These are phyloP conservation scores for Sclerotinia minor DNA, from an alignment of 2,329 filamentous ascomycete species.

Conservation along the genomic window DNA sequence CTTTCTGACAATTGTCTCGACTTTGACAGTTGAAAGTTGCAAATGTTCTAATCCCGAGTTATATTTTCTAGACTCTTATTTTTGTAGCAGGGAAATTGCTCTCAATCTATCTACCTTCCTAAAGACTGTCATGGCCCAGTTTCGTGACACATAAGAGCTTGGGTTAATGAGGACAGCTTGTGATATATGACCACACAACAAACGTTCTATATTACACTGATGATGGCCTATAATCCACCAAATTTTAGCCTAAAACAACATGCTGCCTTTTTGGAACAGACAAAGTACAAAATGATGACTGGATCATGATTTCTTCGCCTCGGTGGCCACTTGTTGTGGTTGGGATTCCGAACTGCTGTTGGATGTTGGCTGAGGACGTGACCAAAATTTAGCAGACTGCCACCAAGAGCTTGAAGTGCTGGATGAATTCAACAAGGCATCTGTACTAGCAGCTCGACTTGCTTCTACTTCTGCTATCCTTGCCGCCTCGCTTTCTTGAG, in stretches of 20 bases:
- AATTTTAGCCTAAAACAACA: background rate
- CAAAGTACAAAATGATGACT: background rate
- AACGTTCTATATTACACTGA: conserved; percentile 8
- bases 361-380: conserved; percentile 17
- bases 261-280: background rate
- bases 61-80: too few species aligned
- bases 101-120: background rate
- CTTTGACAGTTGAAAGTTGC: too few species aligned
- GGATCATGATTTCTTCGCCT: conserved; percentile 7
- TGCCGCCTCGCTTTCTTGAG: conserved; percentile 26
- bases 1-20: too few species aligned
- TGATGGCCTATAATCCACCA: background rate
- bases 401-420: conserved; percentile 34
- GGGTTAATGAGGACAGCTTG: background rate
- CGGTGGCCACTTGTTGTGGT: background rate
- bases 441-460: conserved; percentile 31
- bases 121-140: background rate
- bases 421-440: conserved; percentile 28
- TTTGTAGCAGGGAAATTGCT: background rate
- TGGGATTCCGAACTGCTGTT: background rate
- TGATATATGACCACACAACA: background rate
- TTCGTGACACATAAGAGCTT: background rate
- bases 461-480: conserved; percentile 32
- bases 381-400: conserved; percentile 31
- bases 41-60: too few species aligned